A percentile compares a stretch with the other conserved stretches of the same genome.
Evolutionary conservation across 768 basidiomycete species (phyloP).

Genomic region (Myochromella boudieri): DNA sequence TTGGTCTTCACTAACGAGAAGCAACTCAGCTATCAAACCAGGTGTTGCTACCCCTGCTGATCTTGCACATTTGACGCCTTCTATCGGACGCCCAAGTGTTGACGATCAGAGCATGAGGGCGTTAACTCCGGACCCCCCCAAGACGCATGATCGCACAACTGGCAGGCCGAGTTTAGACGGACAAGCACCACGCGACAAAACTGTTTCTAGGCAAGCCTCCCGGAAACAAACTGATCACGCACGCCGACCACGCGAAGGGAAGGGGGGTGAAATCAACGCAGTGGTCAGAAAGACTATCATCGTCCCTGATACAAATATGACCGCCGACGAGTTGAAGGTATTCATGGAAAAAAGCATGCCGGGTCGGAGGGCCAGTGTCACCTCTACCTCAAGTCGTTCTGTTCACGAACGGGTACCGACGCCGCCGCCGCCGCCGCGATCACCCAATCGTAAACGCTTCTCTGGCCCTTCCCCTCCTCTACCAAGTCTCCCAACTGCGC

Average conservation of each 20-base stretch:
- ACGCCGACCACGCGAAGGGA: slow-evolving; percentile 41
- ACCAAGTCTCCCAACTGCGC: slow-evolving; percentile 58
- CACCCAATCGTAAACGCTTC: slow-evolving; percentile 55
- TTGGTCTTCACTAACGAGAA: slow-evolving; percentile 42
- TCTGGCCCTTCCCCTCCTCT: slow-evolving; percentile 72
- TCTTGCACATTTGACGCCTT: slow-evolving; percentile 14
- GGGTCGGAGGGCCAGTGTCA: slow-evolving; percentile 61
- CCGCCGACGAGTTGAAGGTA: slow-evolving; percentile 55
- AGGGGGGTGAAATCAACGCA: slow-evolving; percentile 34
- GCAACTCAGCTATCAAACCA: slow-evolving; percentile 36
- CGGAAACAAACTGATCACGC: slow-evolving; percentile 33
- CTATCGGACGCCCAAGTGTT: slow-evolving; percentile 11
- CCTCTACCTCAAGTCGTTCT: slow-evolving; percentile 65
- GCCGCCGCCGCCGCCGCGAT: slow-evolving; percentile 78
- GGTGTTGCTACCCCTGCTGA: slow-evolving; percentile 30
- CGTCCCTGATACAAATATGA: slow-evolving; percentile 61
- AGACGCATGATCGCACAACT: slow-evolving; percentile 14
- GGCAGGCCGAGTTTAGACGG: slow-evolving; percentile 23
- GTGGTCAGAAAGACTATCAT: slow-evolving; percentile 80
- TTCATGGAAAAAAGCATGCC: slow-evolving; percentile 56
- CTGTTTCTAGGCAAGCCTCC: slow-evolving; percentile 35
- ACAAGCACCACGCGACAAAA: slow-evolving; percentile 25
- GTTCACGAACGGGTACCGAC: slow-evolving; percentile 82
- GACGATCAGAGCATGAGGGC: slow-evolving; percentile 15
- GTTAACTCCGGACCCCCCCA: slow-evolving; percentile 20